Percentiles rank a stretch among this genome's conserved stretches.
phyloP scores from a whole-genome alignment of 495 filamentous ascomycete genomes.

The Penicillium chermesinum region DNA sequence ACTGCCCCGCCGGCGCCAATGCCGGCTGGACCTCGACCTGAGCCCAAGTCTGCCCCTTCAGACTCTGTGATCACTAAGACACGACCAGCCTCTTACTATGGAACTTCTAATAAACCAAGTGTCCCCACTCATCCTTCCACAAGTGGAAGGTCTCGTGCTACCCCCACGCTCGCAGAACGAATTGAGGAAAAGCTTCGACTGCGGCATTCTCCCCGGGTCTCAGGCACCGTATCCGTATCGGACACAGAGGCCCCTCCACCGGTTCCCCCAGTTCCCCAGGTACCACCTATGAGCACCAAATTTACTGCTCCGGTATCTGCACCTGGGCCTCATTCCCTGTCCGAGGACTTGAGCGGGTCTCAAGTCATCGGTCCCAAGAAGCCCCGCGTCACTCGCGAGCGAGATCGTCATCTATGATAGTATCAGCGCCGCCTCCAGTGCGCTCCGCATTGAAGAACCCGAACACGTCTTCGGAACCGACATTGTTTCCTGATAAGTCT shows the following conservation, averaged over 20 bases:
- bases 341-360: background rate
- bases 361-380: conserved; percentile 3
- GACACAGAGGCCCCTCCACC: conserved; percentile 14
- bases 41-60: background rate
- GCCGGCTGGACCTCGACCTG: background rate
- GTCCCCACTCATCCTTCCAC: background rate
- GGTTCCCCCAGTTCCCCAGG: background rate
- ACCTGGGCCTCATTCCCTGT: conserved; percentile 4
- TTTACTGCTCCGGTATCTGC: conserved; percentile 3
- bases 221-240: conserved; percentile 4
- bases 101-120: background rate
- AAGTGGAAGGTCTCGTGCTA: conserved; percentile 2
- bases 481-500: conserved; percentile 12
- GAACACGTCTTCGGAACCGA: conserved; percentile 1
- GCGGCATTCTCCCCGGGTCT: conserved; percentile 25
- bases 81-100: background rate
- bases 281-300: background rate
- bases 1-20: background rate
- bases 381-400: background rate
- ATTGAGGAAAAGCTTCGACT: conserved; percentile 35
- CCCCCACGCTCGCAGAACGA: conserved; percentile 29
- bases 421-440: background rate
- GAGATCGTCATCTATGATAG: conserved; percentile 8
- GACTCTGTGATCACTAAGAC: background rate
- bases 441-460: conserved; percentile 15